Percentiles rank a stretch among this genome's conserved stretches.
phyloP scores from a whole-genome alignment of 1,139 yeast species.

The Sugiyamaella grinbergsii region DNA sequence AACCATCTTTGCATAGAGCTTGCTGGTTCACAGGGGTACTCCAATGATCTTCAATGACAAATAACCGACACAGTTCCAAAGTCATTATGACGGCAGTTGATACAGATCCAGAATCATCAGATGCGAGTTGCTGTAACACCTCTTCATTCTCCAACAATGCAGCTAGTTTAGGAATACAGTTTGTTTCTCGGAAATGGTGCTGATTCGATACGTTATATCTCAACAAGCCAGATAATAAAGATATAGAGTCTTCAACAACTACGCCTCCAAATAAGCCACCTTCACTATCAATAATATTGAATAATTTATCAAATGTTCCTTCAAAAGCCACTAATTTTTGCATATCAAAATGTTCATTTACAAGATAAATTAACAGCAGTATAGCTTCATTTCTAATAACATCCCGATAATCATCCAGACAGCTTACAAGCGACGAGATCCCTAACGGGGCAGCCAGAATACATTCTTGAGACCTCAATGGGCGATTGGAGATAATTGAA shows the following conservation, averaged over 20 bases:
- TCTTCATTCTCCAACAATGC: constrained; percentile 46
- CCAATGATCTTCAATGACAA: constrained; percentile 76
- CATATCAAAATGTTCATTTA: constrained; percentile 77
- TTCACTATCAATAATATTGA: constrained; percentile 76
- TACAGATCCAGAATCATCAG: constrained; percentile 24
- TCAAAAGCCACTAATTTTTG: constrained; percentile 95
- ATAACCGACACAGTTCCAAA: constrained; percentile 70
- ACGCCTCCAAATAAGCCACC: constrained; percentile 94
- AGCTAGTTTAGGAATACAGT: constrained; percentile 67
- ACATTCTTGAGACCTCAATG: constrained; percentile 71
- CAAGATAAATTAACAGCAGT: constrained; percentile 77
- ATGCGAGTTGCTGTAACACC: constrained; percentile 20
- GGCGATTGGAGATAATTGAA: constrained; percentile 77
- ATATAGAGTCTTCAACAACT: constrained; percentile 87
- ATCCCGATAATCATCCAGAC: constrained; percentile 73
- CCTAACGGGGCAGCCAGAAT: constrained; percentile 77
- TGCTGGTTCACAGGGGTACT: constrained; percentile 63
- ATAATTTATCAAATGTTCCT: constrained; percentile 81
- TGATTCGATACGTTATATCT: constrained; percentile 90
- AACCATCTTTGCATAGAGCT: constrained; percentile 60
- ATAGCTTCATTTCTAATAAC: constrained; percentile 88
- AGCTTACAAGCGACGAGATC: constrained; percentile 68
- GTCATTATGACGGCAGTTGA: constrained; percentile 58
- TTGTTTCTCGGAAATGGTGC: constrained; percentile 82
- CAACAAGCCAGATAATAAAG: constrained; percentile 69